Percentiles rank a stretch among this genome's conserved stretches.
These are phyloP conservation scores for Geotrichum citri-aurantii DNA, from an alignment of 1,139 yeast genomes.

Conservation along the genomic window DNA sequence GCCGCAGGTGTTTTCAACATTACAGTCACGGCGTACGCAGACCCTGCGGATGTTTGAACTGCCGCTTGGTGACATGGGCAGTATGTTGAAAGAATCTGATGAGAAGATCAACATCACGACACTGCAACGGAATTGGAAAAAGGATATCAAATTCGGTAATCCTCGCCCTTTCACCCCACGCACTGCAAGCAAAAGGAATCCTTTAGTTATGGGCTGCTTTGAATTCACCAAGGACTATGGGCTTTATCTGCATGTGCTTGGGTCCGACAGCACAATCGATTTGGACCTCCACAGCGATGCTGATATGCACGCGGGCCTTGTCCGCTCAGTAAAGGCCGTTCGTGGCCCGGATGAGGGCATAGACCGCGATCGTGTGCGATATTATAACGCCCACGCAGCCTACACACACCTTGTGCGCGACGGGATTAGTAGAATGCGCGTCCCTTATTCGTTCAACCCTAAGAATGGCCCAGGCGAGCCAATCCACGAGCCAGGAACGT, in stretches of 20 bases:
- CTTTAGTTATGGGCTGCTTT: constrained; percentile 9
- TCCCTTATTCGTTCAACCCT: not conserved
- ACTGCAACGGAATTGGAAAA: not conserved
- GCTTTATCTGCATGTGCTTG: constrained; percentile 9
- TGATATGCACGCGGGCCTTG: not conserved
- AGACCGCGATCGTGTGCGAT: not conserved
- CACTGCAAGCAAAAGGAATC: not conserved
- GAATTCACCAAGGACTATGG: constrained; percentile 13
- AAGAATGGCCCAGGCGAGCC: not conserved
- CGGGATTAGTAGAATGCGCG: not conserved
- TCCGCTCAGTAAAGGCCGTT: not conserved
- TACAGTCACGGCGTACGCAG: constrained; percentile 12
- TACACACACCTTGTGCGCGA: not conserved
- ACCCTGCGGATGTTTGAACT: constrained; percentile 12
- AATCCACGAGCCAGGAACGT: not conserved
- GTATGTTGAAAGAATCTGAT: not conserved
- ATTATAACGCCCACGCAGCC: not conserved
- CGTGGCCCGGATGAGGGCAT: not conserved
- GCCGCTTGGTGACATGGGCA: not conserved
- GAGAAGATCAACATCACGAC: not conserved
- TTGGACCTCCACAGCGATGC: constrained; percentile 5
- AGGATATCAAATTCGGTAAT: not conserved
- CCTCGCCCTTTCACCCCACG: not conserved
- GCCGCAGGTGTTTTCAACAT: constrained; percentile 7
- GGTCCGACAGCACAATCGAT: constrained; percentile 5